These are phyloP conservation scores for Pleurotus giganteus DNA, from an alignment of 768 basidiomycete species.

Conservation along the genomic window DNA sequence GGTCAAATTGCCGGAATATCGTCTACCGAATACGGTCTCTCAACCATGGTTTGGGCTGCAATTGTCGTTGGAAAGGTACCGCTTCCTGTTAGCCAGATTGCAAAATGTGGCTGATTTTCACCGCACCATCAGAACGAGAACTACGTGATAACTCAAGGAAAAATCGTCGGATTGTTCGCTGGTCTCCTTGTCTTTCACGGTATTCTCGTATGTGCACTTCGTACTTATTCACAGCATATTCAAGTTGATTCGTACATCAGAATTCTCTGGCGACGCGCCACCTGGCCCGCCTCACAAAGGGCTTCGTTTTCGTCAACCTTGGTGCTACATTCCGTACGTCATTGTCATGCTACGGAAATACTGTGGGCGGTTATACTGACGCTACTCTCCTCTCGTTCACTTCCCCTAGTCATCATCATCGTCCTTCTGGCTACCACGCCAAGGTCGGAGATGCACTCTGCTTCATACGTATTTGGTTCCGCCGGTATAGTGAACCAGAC, in stretches of 20 bases:
- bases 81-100: neutral
- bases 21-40: conserved; percentile 81
- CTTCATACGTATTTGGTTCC: conserved; percentile 76
- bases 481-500: conserved; percentile 75
- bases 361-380: too few species aligned
- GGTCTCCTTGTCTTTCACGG: conserved; percentile 81
- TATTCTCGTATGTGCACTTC: conserved; percentile 43
- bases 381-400: neutral
- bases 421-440: conserved; percentile 74
- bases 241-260: conserved; percentile 25
- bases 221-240: neutral
- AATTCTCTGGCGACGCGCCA: conserved; percentile 76
- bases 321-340: conserved; percentile 67
- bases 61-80: conserved; percentile 53
- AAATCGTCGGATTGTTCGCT: conserved; percentile 74
- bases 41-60: conserved; percentile 80
- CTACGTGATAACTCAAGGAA: conserved; percentile 64
- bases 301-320: conserved; percentile 86
- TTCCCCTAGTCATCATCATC: conserved; percentile 70
- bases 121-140: conserved; percentile 42
- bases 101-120: neutral
- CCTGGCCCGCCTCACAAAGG: conserved; percentile 69
- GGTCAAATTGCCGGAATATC: conserved; percentile 85
- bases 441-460: conserved; percentile 76
- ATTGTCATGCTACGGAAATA: neutral